Base-by-base conservation (phyloP, 441 rosid species). In the Populus hybrid region DNA sequence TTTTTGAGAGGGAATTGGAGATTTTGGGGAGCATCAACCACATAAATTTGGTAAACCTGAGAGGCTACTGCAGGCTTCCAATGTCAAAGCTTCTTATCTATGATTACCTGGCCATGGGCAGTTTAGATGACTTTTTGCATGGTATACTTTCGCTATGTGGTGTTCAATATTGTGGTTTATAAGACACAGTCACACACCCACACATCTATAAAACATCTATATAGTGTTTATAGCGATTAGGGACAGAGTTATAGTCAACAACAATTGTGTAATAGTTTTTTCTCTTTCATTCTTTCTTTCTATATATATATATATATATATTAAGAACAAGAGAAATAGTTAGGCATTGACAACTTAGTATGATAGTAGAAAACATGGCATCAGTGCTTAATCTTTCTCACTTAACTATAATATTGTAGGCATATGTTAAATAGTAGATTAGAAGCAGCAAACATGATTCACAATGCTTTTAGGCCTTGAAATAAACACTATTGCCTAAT, bases 51-150 rank as follows among this genome's bases (percentile, higher is more conserved):
- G 99, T 95, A 7, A 95, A 95, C 80, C 85, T 93, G 73, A 88
- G 99, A 16, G 98, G 99, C n/a, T 95, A 95, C 89, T 95, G 97
- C 86, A 90, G 98, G 78, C 91, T 95, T 65, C 94, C 97, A 0
- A 76, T 88, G 45, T 83, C 98, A 75, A 92, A 92, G 85, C 97
- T 95, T 83, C 97, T 95, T 42, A 95, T 95, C 31, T 95, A 93
- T 81, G 98, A 93, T 84, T 92, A 88, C 79, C 88, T 95, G 73
- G 89, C 99, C 40, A 81, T 92, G 85, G 99, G 98, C 33, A 95
- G 99, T 90, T 84, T 95, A 79, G 99, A 95, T 56, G 91, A 92
- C 74, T 81, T 91, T 79, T 87, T 95, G 81, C 99, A 93, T 11
- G 98, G 96, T 95, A 89, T 78, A 74, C 16, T 36, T 24, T 72